Evolutionary conservation across 208 protist species (phyloP).

Genomic region (Acanthamoeba divionensis): DNA sequence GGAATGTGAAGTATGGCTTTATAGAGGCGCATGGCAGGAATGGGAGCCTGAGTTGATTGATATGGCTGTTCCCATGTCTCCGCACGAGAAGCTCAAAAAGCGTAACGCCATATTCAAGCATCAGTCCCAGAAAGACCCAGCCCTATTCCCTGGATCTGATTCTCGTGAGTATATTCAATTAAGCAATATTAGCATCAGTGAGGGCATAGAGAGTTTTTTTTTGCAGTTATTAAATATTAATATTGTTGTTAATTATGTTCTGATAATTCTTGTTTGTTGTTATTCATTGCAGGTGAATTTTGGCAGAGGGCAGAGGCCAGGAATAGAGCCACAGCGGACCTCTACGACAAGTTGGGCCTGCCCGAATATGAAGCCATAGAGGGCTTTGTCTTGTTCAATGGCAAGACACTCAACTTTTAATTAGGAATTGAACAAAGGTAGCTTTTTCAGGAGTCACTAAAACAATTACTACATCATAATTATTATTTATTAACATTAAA

Average conservation of each 20-base stretch:
- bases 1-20: constrained; percentile 68
- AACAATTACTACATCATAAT: no score
- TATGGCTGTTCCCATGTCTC: constrained; percentile 70
- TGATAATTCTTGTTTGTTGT: background rate
- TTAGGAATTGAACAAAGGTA: no score
- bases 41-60: constrained; percentile 70
- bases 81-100: constrained; percentile 67
- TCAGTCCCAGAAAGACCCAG: constrained; percentile 80
- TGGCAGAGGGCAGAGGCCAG: constrained; percentile 73
- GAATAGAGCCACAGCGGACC: constrained; percentile 63
- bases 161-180: constrained; percentile 48
- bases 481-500: no score
- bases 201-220: no score
- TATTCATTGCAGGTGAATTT: constrained; percentile 53
- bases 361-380: constrained; percentile 68
- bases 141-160: constrained; percentile 76
- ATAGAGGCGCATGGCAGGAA: constrained; percentile 80
- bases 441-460: no score
- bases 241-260: background rate
- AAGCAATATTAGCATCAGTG: no score
- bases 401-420: constrained; percentile 17
- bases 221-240: background rate
- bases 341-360: constrained; percentile 60
- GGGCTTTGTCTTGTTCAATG: constrained; percentile 48
- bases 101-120: constrained; percentile 75